phyloP scores from a whole-genome alignment of 2,329 filamentous ascomycete species.

The Ceratocystis smalleyi region DNA sequence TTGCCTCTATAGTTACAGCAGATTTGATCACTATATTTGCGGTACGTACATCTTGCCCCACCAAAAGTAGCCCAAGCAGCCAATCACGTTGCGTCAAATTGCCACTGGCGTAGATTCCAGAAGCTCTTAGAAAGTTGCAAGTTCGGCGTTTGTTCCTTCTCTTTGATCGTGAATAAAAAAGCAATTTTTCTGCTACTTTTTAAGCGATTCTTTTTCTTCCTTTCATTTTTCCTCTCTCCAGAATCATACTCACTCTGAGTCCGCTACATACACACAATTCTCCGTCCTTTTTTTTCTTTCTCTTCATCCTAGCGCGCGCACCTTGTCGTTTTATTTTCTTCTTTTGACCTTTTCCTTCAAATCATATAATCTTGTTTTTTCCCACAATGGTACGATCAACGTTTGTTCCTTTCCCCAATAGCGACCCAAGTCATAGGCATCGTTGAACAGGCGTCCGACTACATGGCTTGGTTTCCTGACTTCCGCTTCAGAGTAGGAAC shows the following conservation, averaged over 20 bases:
- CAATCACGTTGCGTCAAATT: neutral
- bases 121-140: conserved; percentile 19
- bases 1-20: too few relatives aligned
- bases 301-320: conserved; percentile 6
- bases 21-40: too few relatives aligned
- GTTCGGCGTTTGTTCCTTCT: neutral
- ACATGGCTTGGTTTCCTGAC: too few relatives aligned
- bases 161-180: neutral
- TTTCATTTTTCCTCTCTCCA: conserved; percentile 3
- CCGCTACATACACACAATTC: neutral
- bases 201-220: neutral
- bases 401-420: neutral
- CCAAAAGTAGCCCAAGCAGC: too few relatives aligned
- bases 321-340: neutral
- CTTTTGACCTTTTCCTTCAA: neutral
- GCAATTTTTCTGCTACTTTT: conserved; percentile 6
- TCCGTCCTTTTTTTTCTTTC: conserved; percentile 7
- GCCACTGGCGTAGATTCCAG: conserved; percentile 20
- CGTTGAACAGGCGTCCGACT: too few relatives aligned
- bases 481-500: too few relatives aligned
- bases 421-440: too few relatives aligned
- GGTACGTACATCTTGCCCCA: too few relatives aligned
- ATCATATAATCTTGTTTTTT: neutral
- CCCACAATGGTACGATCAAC: conserved; percentile 15
- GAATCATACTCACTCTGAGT: too few relatives aligned